Base-by-base conservation (phyloP, 257 asterid species). In the Primulina tabacum region DNA sequence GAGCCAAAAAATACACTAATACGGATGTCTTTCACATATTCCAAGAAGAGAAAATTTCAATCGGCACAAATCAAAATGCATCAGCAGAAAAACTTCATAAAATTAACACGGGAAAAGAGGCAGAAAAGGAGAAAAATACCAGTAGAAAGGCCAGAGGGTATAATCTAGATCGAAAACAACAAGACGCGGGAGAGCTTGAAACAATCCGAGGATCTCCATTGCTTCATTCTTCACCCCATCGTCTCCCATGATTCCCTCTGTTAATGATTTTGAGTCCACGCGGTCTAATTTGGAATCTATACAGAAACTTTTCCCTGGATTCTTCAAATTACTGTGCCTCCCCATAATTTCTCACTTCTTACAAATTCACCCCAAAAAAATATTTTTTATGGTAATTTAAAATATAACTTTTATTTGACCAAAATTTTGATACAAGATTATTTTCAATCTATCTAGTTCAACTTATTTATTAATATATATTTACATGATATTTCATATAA, bases 121-220 rank as follows among this genome's bases (percentile, higher is more conserved):
- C 20, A 3, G 30, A 52, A 34, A 38, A 69, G 35, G 24, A 38
- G 58, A 43, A 43, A 52, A 30, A 38, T 6, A 84, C 91, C 91
- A 86, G 77, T 86, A 83, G 78, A 79, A 86, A 47, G 91, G 91
- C 91, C 88, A 86, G 74, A 86, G 84, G 20, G 95, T 88, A 73
- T 85, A 84, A 74, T 88, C 95, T 64, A 88, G 95, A 82, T 88
- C 97, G 81, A 93, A 93, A 73, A 93, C 94, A 53, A 93, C 90
- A 24, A 93, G 95, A 40, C 97, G 95, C 84, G 97, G 98, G 17
- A 93, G 83, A 50, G 83, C 77, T 73, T 93, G 89, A 65, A 82
- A 90, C 72, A 86, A 17, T 67, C 86, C 92, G 73, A 92, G 70
- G n/a, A 87, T 83, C 79, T 92, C 94, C 89, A 87, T 76, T 1